A percentile compares a stretch with the other conserved stretches of the same genome.
These are phyloP conservation scores for Malassezia restricta DNA, from an alignment of 1,284 basidiomycete species.

Conservation along the genomic window DNA sequence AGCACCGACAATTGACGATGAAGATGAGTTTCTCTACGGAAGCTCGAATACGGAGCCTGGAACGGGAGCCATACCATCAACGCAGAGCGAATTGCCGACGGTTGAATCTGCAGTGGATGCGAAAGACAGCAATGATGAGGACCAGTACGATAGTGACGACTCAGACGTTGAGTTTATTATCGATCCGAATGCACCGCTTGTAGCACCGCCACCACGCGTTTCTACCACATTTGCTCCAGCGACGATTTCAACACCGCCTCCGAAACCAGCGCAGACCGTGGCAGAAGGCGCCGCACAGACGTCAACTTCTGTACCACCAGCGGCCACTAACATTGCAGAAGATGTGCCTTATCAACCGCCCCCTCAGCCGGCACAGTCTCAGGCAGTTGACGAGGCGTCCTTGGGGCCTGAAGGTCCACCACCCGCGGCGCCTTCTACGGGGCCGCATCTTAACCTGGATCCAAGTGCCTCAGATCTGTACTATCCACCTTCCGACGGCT, in stretches of 20 bases:
- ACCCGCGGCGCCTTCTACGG: constrained; percentile 31
- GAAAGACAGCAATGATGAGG: constrained; percentile 44
- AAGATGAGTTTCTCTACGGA: constrained; percentile 32
- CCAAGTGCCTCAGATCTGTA: constrained; percentile 24
- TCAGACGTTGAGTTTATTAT: constrained; percentile 46
- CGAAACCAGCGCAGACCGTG: constrained; percentile 5
- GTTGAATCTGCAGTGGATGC: background rate
- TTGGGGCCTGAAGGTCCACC: constrained; percentile 28
- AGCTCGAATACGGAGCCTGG: background rate
- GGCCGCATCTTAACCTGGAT: constrained; percentile 26
- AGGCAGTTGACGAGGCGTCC: background rate
- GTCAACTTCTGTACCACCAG: background rate
- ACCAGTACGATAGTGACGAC: constrained; percentile 48
- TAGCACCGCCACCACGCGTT: constrained; percentile 18
- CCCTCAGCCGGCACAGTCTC: background rate
- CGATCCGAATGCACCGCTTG: constrained; percentile 30
- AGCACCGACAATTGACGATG: constrained; percentile 19
- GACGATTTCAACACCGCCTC: constrained; percentile 8
- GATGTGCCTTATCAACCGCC: background rate
- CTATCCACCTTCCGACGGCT: constrained; percentile 34
- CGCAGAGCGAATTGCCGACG: background rate
- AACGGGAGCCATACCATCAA: background rate
- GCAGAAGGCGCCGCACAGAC: background rate
- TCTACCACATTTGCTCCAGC: constrained; percentile 10
- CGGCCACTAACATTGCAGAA: background rate